Evolutionary conservation across 2,329 filamentous ascomycete species (phyloP).

Genomic region (Sphaceloma murrayae): DNA sequence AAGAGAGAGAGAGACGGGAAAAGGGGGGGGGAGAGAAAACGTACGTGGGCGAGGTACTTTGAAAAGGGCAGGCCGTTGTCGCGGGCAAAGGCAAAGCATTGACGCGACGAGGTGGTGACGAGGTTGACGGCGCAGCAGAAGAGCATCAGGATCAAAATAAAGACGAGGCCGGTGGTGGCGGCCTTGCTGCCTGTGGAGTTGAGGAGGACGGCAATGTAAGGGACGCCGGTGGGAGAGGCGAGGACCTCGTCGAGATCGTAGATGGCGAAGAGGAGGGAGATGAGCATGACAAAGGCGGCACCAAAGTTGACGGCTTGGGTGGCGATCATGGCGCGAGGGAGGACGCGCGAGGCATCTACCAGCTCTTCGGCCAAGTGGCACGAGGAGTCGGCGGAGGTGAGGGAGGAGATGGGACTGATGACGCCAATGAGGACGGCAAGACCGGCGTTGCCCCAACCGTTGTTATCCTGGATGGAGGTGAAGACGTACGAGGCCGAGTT

Average conservation of each 20-base stretch:
- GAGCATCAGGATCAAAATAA: conserved; percentile 18
- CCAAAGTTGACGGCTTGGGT: conserved; percentile 21
- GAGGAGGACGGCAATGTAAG: conserved; percentile 23
- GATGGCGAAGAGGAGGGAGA: conserved; percentile 27
- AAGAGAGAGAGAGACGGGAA: no score
- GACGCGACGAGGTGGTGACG: conserved; percentile 24
- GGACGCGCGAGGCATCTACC: conserved; percentile 19
- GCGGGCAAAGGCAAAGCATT: conserved; percentile 20
- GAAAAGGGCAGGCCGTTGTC: conserved; percentile 21
- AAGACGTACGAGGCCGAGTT: conserved; percentile 20
- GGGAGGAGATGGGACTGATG: conserved; percentile 18
- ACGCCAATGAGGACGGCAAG: conserved; percentile 25
- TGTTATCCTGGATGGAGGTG: conserved; percentile 22
- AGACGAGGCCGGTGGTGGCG: conserved; percentile 22
- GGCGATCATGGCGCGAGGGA: conserved; percentile 23
- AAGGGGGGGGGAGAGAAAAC: not conserved
- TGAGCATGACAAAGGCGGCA: conserved; percentile 21
- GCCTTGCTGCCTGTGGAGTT: conserved; percentile 22
- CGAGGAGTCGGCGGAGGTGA: conserved; percentile 18
- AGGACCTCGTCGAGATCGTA: conserved; percentile 24
- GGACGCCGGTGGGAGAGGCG: conserved; percentile 22
- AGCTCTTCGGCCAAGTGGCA: conserved; percentile 23
- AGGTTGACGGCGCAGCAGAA: conserved; percentile 21
- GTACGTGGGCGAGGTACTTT: conserved; percentile 15
- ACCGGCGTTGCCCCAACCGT: conserved; percentile 22